Evolutionary conservation across 2,329 filamentous ascomycete species (phyloP).

Genomic region (Lasiodiplodia theobromae): DNA sequence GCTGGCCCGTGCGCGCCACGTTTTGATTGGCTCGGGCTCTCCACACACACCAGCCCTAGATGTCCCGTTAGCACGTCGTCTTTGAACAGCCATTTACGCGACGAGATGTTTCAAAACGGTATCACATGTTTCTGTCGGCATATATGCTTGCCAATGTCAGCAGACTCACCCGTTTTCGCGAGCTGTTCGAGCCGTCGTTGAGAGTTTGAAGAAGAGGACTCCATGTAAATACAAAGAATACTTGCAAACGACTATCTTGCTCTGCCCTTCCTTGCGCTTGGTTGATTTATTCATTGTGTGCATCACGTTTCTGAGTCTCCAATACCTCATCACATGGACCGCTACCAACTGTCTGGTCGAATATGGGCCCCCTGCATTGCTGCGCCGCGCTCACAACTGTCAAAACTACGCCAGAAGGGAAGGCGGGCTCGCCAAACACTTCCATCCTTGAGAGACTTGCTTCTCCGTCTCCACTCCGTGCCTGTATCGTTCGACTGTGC

Average conservation of each 20-base stretch:
- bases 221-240: not conserved
- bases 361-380: conserved; percentile 1
- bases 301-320: not conserved
- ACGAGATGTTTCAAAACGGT: not conserved
- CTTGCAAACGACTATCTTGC: not conserved
- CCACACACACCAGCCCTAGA: not conserved
- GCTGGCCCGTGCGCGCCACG: conserved; percentile 23
- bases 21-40: conserved; percentile 4
- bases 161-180: not conserved
- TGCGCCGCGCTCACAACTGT: conserved; percentile 13
- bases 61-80: not conserved
- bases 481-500: conserved; percentile 5
- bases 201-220: not conserved
- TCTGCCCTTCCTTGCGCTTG: not conserved
- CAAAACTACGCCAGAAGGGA: conserved; percentile 6
- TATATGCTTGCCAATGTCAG: not conserved
- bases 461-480: not conserved
- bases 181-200: not conserved
- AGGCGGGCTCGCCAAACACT: not conserved
- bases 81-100: not conserved
- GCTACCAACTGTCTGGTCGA: not conserved
- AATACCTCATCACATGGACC: not conserved
- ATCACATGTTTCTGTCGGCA: not conserved
- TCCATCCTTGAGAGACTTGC: not conserved
- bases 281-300: not conserved